Percentiles rank a stretch among this genome's conserved stretches.
These are phyloP conservation scores for Puccinia triticina DNA, from an alignment of 1,284 basidiomycete species.

Conservation along the genomic window DNA sequence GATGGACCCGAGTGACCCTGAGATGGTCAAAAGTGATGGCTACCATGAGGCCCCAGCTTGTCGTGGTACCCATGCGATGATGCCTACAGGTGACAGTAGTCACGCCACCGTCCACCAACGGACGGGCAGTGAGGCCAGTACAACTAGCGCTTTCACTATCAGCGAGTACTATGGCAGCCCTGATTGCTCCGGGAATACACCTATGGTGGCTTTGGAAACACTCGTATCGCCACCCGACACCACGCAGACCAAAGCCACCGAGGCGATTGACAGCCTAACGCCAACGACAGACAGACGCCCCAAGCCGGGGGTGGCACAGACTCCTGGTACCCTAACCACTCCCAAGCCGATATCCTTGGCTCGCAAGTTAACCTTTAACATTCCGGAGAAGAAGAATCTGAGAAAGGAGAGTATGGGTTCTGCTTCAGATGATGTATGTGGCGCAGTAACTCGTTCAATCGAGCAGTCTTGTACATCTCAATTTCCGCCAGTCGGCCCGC, in stretches of 20 bases:
- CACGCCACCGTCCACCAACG: conserved; percentile 25
- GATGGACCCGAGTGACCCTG: background rate
- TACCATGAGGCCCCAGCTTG: background rate
- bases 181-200: conserved; percentile 41
- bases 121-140: conserved; percentile 38
- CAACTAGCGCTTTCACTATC: conserved; percentile 42
- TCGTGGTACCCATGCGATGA: background rate
- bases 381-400: background rate
- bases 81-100: background rate
- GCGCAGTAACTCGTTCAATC: conserved; percentile 16
- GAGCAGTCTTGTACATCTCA: conserved; percentile 11
- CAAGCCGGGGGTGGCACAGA: conserved; percentile 9
- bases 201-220: conserved; percentile 37
- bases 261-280: background rate
- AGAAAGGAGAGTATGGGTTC: background rate
- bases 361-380: conserved; percentile 23
- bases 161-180: conserved; percentile 50
- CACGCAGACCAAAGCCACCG: background rate
- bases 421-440: conserved; percentile 19
- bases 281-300: conserved; percentile 16
- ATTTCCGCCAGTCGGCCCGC: background rate
- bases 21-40: conserved; percentile 16
- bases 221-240: conserved; percentile 32
- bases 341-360: conserved; percentile 12
- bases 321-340: conserved; percentile 9